Conservation (phyloP, 164 flowering plant species). For the Sextonia rubra region DNA sequence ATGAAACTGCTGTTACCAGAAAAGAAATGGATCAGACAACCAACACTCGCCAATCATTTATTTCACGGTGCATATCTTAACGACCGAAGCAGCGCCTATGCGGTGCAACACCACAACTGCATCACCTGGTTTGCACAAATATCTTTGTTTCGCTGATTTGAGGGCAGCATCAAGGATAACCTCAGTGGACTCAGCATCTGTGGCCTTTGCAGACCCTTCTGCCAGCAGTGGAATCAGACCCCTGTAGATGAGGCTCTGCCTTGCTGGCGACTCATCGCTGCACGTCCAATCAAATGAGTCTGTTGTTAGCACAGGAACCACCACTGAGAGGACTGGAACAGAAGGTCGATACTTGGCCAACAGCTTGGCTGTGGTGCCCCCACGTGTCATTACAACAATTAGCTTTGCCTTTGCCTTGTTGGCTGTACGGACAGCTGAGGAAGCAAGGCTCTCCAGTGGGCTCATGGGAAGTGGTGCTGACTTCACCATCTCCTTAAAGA, state of each 20-base stretch:
- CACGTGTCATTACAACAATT: conserved; percentile 74
- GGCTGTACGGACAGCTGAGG: conserved; percentile 82
- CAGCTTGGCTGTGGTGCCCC: conserved; percentile 76
- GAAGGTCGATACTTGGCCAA: conserved; percentile 90
- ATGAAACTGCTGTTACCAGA: background rate
- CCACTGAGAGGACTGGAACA: conserved; percentile 77
- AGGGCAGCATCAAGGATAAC: conserved; percentile 78
- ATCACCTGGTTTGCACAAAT: conserved; percentile 47
- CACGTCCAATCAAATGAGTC: conserved; percentile 77
- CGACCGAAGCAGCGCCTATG: conserved; percentile 43
- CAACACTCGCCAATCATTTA: conserved; percentile 7
- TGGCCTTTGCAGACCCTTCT: conserved; percentile 84
- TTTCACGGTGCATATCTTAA: conserved; percentile 47
- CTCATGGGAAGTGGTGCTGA: conserved; percentile 85
- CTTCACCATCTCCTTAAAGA: conserved; percentile 71
- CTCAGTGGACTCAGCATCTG: conserved; percentile 82
- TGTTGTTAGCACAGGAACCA: conserved; percentile 70
- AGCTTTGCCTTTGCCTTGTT: conserved; percentile 67
- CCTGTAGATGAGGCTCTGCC: conserved; percentile 73
- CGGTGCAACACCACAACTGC: conserved; percentile 49
- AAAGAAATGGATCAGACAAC: background rate
- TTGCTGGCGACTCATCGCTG: conserved; percentile 81
- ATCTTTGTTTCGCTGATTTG: conserved; percentile 46
- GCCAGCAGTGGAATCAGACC: conserved; percentile 71
- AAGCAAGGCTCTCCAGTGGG: conserved; percentile 82